A percentile compares a stretch with the other conserved stretches of the same genome.
These are phyloP conservation scores for Hypoxylon lienhwacheense DNA, from an alignment of 495 filamentous ascomycete species.

Conservation along the genomic window DNA sequence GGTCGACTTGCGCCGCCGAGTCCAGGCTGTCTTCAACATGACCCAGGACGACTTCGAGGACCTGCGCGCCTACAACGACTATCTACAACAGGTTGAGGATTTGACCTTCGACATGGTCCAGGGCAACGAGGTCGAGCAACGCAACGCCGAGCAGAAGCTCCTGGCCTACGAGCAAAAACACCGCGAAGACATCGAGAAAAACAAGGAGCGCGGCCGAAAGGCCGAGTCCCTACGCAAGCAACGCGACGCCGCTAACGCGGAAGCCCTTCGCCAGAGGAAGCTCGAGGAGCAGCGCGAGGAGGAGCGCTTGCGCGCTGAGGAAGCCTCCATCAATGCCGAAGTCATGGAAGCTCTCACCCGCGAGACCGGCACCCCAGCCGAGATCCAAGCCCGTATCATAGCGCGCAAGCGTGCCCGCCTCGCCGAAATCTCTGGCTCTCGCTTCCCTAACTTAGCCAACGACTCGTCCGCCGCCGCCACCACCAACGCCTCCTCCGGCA, in stretches of 20 bases:
- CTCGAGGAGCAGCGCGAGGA: slow-evolving; percentile 60
- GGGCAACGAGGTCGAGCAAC: slow-evolving; percentile 66
- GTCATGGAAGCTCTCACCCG: slow-evolving; percentile 54
- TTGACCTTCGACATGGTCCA: slow-evolving; percentile 84
- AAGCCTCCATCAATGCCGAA: slow-evolving; percentile 50
- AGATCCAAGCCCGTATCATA: slow-evolving; percentile 63
- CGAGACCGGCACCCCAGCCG: slow-evolving; percentile 54
- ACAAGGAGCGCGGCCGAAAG: slow-evolving; percentile 64
- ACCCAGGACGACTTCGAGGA: slow-evolving; percentile 87
- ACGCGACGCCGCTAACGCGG: slow-evolving; percentile 45
- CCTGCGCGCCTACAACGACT: slow-evolving; percentile 83
- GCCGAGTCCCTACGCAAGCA: slow-evolving; percentile 49
- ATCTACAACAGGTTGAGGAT: slow-evolving; percentile 89
- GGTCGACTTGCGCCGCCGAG: slow-evolving; percentile 83
- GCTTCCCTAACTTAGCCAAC: slow-evolving; percentile 26
- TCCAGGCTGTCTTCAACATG: slow-evolving; percentile 83
- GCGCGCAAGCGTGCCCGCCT: slow-evolving; percentile 66
- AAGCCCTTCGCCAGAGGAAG: slow-evolving; percentile 61
- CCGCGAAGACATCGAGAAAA: slow-evolving; percentile 69
- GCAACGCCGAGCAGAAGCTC: slow-evolving; percentile 65
- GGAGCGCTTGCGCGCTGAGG: slow-evolving; percentile 53
- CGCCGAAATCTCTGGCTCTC: slow-evolving; percentile 26
- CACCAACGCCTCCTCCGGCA: slow-evolving; percentile 32
- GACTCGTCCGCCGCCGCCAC: slow-evolving; percentile 35
- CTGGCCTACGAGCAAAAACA: slow-evolving; percentile 68